These are phyloP conservation scores for Acidomyces sp. DNA, from an alignment of 495 filamentous ascomycete species.

Conservation along the genomic window DNA sequence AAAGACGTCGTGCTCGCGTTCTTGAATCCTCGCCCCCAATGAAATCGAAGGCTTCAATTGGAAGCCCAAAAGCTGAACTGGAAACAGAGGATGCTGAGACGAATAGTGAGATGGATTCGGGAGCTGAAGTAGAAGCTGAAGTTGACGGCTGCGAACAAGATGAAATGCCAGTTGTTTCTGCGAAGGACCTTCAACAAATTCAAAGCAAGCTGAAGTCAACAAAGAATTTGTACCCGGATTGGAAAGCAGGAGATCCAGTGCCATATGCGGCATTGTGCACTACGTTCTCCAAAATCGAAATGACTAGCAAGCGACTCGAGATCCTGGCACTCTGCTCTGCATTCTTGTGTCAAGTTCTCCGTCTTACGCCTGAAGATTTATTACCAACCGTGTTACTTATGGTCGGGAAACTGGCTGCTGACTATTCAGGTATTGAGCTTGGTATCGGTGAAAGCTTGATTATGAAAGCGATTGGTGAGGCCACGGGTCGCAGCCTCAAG, in stretches of 20 bases:
- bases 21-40: no score
- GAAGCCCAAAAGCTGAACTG: neutral
- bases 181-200: constrained; percentile 69
- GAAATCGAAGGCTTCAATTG: no score
- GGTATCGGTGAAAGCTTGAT: constrained; percentile 95
- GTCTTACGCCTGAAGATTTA: constrained; percentile 79
- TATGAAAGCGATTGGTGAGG: constrained; percentile 96
- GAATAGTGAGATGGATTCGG: constrained; percentile 13
- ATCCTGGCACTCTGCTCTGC: constrained; percentile 80
- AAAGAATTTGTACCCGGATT: constrained; percentile 85
- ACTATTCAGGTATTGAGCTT: constrained; percentile 89
- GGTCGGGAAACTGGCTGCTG: constrained; percentile 94
- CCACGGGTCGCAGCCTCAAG: constrained; percentile 70
- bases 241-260: constrained; percentile 75
- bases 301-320: constrained; percentile 78
- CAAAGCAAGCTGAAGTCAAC: constrained; percentile 57
- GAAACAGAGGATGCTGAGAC: constrained; percentile 9
- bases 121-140: constrained; percentile 28
- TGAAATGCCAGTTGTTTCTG: constrained; percentile 60
- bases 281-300: constrained; percentile 85
- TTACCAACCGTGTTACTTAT: constrained; percentile 81
- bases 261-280: constrained; percentile 91
- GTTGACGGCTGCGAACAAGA: constrained; percentile 45
- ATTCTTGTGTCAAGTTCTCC: constrained; percentile 83
- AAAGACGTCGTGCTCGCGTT: no score